Percentiles rank a stretch among this genome's conserved stretches.
Conservation (phyloP, 2,329 filamentous ascomycete species). For the Pseudogymnoascus sp. region DNA sequence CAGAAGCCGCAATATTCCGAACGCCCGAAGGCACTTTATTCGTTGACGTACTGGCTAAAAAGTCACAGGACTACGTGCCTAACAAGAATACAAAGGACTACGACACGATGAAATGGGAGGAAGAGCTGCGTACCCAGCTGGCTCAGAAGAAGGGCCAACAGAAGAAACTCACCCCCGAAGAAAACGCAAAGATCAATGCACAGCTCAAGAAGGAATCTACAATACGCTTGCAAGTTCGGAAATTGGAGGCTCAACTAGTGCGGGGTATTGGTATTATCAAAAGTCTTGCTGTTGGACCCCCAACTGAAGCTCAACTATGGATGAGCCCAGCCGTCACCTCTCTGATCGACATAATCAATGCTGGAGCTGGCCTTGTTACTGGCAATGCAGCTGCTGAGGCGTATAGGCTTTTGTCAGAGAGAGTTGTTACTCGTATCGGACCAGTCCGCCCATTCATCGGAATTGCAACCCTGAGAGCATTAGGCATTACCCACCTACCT, state of each 20-base stretch:
- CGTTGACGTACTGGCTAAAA: slow-evolving; percentile 83
- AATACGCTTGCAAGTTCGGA: slow-evolving; percentile 66
- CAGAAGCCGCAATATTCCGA: slow-evolving; percentile 87
- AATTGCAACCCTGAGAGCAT: slow-evolving; percentile 73
- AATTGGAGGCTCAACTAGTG: slow-evolving; percentile 62
- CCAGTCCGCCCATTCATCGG: slow-evolving; percentile 75
- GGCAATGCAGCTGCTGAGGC: slow-evolving; percentile 71
- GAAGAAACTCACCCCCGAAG: slow-evolving; percentile 85
- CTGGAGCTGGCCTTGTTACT: slow-evolving; percentile 73
- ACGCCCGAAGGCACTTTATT: slow-evolving; percentile 84
- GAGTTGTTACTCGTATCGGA: slow-evolving; percentile 67
- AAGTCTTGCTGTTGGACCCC: slow-evolving; percentile 75
- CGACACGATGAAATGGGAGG: slow-evolving; percentile 94
- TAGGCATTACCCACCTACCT: slow-evolving; percentile 66
- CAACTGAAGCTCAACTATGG: slow-evolving; percentile 84
- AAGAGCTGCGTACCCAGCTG: slow-evolving; percentile 77
- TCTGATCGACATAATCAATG: slow-evolving; percentile 67
- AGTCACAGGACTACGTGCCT: slow-evolving; percentile 59
- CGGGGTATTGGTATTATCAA: slow-evolving; percentile 82
- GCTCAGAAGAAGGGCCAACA: slow-evolving; percentile 89
- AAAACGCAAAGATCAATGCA: slow-evolving; percentile 81
- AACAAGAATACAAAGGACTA: slow-evolving; percentile 94
- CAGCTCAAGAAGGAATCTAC: slow-evolving; percentile 80
- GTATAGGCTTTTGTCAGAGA: slow-evolving; percentile 72
- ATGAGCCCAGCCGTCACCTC: slow-evolving; percentile 73